Percentiles rank a stretch among this genome's conserved stretches.
These are phyloP conservation scores for Podospora comata DNA, from an alignment of 495 filamentous ascomycete species.

Conservation along the genomic window DNA sequence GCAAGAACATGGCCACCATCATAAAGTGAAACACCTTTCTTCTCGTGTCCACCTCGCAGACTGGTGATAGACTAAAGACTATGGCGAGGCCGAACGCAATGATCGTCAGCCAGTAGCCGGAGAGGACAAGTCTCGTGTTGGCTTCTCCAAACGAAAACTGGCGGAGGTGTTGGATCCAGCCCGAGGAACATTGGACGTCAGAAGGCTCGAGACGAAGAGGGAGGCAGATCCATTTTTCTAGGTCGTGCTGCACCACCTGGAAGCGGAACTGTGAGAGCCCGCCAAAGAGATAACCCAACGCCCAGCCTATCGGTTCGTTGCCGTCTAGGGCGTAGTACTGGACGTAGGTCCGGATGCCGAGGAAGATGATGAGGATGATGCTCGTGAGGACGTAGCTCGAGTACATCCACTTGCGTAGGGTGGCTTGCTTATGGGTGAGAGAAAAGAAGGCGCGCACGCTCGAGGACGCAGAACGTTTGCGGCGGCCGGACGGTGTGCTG, in stretches of 20 bases:
- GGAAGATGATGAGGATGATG: slow-evolving; percentile 60
- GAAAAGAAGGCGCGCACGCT: slow-evolving; percentile 70
- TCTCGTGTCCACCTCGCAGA: slow-evolving; percentile 89
- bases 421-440: slow-evolving; percentile 74
- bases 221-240: slow-evolving; percentile 74
- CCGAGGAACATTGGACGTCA: slow-evolving; percentile 41
- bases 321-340: slow-evolving; percentile 60
- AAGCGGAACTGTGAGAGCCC: slow-evolving; percentile 67
- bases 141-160: slow-evolving; percentile 63
- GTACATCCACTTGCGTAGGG: slow-evolving; percentile 75
- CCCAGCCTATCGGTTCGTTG: slow-evolving; percentile 87
- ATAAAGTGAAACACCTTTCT: slow-evolving; percentile 98
- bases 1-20: slow-evolving; percentile 94
- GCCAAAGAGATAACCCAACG: slow-evolving; percentile 82
- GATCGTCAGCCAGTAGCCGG: slow-evolving; percentile 66
- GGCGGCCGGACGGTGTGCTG: slow-evolving; percentile 62
- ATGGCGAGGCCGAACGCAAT: slow-evolving; percentile 66
- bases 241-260: slow-evolving; percentile 59
- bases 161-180: slow-evolving; percentile 59
- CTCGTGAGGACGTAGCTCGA: slow-evolving; percentile 71
- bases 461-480: slow-evolving; percentile 63
- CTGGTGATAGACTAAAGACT: slow-evolving; percentile 66
- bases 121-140: slow-evolving; percentile 75
- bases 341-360: slow-evolving; percentile 69
- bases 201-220: slow-evolving; percentile 44